A percentile compares a stretch with the other conserved stretches of the same genome.
phyloP scores from a whole-genome alignment of 2,329 filamentous ascomycete genomes.

The Cladosporium phlei region DNA sequence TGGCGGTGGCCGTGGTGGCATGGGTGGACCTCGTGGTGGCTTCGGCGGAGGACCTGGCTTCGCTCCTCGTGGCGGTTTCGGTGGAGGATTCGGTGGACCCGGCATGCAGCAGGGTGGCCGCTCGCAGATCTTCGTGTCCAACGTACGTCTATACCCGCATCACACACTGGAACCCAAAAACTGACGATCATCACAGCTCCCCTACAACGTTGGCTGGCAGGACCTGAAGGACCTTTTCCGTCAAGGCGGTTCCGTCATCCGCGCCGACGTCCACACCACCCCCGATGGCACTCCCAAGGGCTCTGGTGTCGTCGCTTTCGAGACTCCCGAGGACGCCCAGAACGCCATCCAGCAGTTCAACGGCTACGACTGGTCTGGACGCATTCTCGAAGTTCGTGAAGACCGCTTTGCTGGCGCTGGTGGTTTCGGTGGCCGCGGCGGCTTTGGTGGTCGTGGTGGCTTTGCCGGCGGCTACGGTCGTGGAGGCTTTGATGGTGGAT shows the following conservation, averaged over 20 bases:
- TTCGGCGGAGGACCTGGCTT: conserved; percentile 49
- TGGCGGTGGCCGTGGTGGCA: conserved; percentile 46
- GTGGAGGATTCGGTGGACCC: conserved; percentile 46
- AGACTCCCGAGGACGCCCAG: conserved; percentile 87
- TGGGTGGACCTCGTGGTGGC: conserved; percentile 48
- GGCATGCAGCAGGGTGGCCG: conserved; percentile 60
- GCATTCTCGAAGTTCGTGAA: conserved; percentile 87
- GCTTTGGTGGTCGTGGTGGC: conserved; percentile 35
- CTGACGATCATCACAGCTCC: conserved; percentile 60
- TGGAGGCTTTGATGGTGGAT: conserved; percentile 35
- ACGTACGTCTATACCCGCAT: conserved; percentile 65
- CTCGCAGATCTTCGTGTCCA: conserved; percentile 94
- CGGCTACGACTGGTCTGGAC: conserved; percentile 97
- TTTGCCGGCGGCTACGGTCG: conserved; percentile 47
- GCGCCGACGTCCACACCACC: conserved; percentile 89
- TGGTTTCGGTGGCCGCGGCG: conserved; percentile 33
- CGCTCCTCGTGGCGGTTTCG: conserved; percentile 47
- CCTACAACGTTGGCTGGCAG: conserved; percentile 97
- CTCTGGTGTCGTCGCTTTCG: conserved; percentile 94
- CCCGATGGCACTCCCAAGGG: conserved; percentile 93
- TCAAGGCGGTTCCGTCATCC: conserved; percentile 91
- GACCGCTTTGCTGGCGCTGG: conserved; percentile 76
- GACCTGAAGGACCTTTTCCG: conserved; percentile 98
- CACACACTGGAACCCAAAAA: conserved; percentile 4
- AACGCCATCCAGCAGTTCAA: conserved; percentile 98